phyloP scores from a whole-genome alignment of 75 land plant genomes.

The Sequoia sempervirens region DNA sequence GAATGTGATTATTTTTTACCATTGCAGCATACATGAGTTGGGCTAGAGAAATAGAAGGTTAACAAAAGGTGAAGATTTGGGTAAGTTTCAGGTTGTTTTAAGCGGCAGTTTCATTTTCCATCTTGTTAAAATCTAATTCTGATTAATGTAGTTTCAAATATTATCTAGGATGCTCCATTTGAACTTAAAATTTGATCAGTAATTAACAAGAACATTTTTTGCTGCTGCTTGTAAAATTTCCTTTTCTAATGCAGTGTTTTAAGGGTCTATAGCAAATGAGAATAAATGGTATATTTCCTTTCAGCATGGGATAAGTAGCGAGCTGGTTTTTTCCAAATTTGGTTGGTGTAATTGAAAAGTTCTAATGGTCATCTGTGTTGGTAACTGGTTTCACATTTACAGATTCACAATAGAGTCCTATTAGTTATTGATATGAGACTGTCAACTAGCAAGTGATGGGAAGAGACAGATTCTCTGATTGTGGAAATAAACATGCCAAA shows the following conservation, averaged over 20 bases:
- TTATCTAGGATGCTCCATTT: too few relatives aligned
- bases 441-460: neutral
- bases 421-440: neutral
- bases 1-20: neutral
- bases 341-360: neutral
- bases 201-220: neutral
- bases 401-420: neutral
- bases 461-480: neutral
- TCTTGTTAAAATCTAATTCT: neutral
- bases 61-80: neutral
- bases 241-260: neutral
- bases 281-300: neutral
- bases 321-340: neutral
- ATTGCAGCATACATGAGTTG: neutral
- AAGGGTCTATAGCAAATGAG: neutral
- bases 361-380: neutral
- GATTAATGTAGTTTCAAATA: neutral
- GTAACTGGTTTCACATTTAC: neutral
- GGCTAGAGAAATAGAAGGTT: neutral
- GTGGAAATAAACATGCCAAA: too few relatives aligned
- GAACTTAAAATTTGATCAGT: neutral
- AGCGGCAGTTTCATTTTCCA: too few relatives aligned
- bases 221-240: neutral
- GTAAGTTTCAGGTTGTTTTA: neutral
- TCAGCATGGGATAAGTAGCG: neutral